Conservation (phyloP, 257 asterid species). For the Buddleja alternifolia region DNA sequence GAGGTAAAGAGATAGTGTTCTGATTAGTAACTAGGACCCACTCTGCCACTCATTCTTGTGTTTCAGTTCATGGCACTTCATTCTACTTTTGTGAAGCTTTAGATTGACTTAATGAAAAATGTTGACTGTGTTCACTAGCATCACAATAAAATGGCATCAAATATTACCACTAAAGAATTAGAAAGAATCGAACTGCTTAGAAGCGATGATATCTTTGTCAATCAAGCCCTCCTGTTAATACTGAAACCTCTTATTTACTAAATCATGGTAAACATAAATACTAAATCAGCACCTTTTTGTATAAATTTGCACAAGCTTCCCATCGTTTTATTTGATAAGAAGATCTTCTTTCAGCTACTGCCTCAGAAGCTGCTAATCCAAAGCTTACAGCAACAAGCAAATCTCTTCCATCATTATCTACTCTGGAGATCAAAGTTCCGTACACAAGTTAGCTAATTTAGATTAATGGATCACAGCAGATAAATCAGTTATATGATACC, state of each 20-base stretch:
- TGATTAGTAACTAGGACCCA: neutral
- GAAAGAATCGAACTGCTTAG: neutral
- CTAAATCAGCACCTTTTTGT: slow-evolving; percentile 65
- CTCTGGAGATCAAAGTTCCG: slow-evolving; percentile 50
- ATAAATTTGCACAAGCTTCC: slow-evolving; percentile 88
- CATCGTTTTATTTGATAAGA: slow-evolving; percentile 76
- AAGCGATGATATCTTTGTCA: neutral
- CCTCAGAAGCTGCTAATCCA: slow-evolving; percentile 79
- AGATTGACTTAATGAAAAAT: neutral
- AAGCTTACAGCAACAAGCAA: slow-evolving; percentile 96
- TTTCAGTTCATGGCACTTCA: slow-evolving; percentile 15
- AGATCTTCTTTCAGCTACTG: slow-evolving; percentile 90
- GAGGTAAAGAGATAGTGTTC: neutral
- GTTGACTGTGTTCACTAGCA: no score
- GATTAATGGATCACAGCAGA: slow-evolving; percentile 18
- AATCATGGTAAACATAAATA: neutral
- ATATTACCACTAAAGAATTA: neutral
- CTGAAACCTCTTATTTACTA: slow-evolving; percentile 16
- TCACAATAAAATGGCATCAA: neutral
- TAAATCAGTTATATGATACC: slow-evolving; percentile 49
- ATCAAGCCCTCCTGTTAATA: slow-evolving; percentile 12
- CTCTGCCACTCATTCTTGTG: neutral
- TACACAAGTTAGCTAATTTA: slow-evolving; percentile 24
- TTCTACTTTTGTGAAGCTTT: neutral
- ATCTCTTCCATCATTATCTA: slow-evolving; percentile 82